phyloP scores from a whole-genome alignment of 1,284 basidiomycete species.

The Athelia sp. region DNA sequence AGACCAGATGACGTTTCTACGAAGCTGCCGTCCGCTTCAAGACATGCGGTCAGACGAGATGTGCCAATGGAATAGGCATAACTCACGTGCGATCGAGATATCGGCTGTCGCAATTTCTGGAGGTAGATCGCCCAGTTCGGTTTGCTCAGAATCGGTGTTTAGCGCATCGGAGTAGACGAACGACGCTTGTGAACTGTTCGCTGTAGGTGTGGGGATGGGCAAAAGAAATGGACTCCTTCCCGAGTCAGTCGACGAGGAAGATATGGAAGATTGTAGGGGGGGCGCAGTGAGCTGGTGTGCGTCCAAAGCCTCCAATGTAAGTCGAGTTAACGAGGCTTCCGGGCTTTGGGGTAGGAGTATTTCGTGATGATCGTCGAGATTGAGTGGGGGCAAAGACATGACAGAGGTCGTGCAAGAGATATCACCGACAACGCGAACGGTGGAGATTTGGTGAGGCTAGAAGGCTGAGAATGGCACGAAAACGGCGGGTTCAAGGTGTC shows the following conservation, averaged over 20 bases:
- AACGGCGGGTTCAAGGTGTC: too few relatives aligned
- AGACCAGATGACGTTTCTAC: constrained; percentile 72
- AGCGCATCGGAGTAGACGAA: constrained; percentile 35
- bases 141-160: constrained; percentile 9
- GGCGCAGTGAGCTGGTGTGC: not conserved
- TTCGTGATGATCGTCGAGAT: not conserved
- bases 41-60: constrained; percentile 8
- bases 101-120: constrained; percentile 53
- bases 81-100: constrained; percentile 58
- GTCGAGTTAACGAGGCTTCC: not conserved
- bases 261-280: not conserved
- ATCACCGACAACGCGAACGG: too few relatives aligned
- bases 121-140: constrained; percentile 17
- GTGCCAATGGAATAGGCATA: constrained; percentile 8
- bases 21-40: constrained; percentile 65
- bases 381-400: not conserved
- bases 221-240: constrained; percentile 30
- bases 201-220: constrained; percentile 38
- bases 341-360: too few relatives aligned
- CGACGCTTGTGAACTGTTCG: constrained; percentile 37
- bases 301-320: not conserved
- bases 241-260: constrained; percentile 5
- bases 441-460: too few relatives aligned
- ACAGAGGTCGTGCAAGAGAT: not conserved
- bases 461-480: too few relatives aligned